A percentile compares a stretch with the other conserved stretches of the same genome.
Evolutionary conservation across 257 asterid genomes (phyloP).

Genomic region (Scutellaria baicalensis): DNA sequence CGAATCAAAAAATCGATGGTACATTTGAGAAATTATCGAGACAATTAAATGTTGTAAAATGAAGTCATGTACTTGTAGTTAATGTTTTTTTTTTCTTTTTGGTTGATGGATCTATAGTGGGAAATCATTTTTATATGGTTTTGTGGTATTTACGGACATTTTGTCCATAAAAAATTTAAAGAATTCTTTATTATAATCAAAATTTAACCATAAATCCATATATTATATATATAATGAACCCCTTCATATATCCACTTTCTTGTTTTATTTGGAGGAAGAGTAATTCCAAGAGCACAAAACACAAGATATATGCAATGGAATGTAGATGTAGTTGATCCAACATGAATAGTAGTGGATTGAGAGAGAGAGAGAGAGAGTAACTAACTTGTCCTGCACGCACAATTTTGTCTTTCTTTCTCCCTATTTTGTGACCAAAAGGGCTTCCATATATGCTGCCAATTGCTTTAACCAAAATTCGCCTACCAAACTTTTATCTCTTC

Average conservation of each 20-base stretch:
- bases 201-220: no score
- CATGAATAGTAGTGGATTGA: background rate
- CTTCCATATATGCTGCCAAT: conserved; percentile 18
- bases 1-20: no score
- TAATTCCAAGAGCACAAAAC: background rate
- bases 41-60: no score
- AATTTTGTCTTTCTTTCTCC: conserved; percentile 17
- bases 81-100: no score
- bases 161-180: no score
- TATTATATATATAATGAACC: background rate
- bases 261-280: conserved; percentile 8
- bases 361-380: background rate
- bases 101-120: no score
- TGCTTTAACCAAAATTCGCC: conserved; percentile 18
- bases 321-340: conserved; percentile 19
- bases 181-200: no score
- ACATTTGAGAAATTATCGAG: no score
- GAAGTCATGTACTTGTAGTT: no score
- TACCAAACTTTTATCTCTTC: conserved; percentile 20
- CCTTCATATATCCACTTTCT: background rate
- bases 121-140: no score
- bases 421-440: conserved; percentile 12
- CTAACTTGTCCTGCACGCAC: conserved; percentile 35
- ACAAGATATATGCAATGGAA: background rate
- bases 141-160: no score